phyloP scores from a whole-genome alignment of 768 basidiomycete genomes.

The Fistulinella prunicolor region DNA sequence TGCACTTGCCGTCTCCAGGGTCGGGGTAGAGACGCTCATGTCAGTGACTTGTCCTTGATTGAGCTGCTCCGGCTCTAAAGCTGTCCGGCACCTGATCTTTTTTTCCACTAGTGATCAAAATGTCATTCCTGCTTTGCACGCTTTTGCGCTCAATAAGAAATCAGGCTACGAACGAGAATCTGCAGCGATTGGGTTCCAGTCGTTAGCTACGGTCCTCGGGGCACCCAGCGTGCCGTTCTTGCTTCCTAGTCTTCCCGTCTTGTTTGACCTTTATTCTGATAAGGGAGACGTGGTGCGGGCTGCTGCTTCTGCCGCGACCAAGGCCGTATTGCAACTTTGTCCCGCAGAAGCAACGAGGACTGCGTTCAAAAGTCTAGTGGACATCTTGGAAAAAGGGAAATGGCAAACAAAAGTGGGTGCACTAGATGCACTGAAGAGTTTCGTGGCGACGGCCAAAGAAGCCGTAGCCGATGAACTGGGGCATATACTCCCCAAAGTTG shows the following conservation, averaged over 20 bases:
- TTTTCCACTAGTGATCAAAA: slow-evolving; percentile 48
- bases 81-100: slow-evolving; percentile 16
- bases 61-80: too few relatives aligned
- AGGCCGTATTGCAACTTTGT: slow-evolving; percentile 77
- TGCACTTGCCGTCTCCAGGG: slow-evolving; percentile 65
- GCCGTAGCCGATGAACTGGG: slow-evolving; percentile 83
- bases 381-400: slow-evolving; percentile 79
- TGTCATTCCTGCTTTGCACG: slow-evolving; percentile 61
- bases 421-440: slow-evolving; percentile 77
- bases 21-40: slow-evolving; percentile 61
- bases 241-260: slow-evolving; percentile 67
- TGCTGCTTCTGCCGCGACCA: slow-evolving; percentile 78
- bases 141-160: slow-evolving; percentile 79
- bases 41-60: slow-evolving; percentile 31
- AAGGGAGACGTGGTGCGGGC: slow-evolving; percentile 89
- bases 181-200: slow-evolving; percentile 76
- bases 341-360: slow-evolving; percentile 77
- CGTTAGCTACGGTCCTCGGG: slow-evolving; percentile 68
- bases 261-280: slow-evolving; percentile 88
- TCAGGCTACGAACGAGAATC: slow-evolving; percentile 88
- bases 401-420: slow-evolving; percentile 96
- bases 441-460: slow-evolving; percentile 66
- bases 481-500: slow-evolving; percentile 78
- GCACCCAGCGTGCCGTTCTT: slow-evolving; percentile 68
- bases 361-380: slow-evolving; percentile 67